A percentile compares a stretch with the other conserved stretches of the same genome.
Conservation (phyloP, 2,329 filamentous ascomycete genomes). For the Monosporascus sp. region DNA sequence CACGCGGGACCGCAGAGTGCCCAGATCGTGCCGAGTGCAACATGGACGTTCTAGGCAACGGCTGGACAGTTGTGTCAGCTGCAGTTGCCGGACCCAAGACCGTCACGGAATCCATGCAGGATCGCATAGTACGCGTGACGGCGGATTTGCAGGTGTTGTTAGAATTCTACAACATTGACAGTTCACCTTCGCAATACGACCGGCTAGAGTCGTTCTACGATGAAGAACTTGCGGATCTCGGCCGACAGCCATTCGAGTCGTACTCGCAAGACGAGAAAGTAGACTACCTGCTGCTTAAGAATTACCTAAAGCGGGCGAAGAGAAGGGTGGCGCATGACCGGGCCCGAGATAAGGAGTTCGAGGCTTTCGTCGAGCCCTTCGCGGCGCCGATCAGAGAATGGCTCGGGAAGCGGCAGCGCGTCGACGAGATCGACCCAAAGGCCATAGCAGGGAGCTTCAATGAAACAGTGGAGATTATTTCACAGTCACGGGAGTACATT, state of each 20-base stretch:
- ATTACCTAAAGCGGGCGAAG: slow-evolving; percentile 33
- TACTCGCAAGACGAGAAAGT: slow-evolving; percentile 39
- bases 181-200: slow-evolving; percentile 34
- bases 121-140: slow-evolving; percentile 37
- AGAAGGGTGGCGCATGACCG: slow-evolving; percentile 35
- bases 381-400: slow-evolving; percentile 34
- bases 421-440: slow-evolving; percentile 37
- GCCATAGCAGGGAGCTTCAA: slow-evolving; percentile 37
- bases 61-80: background rate
- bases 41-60: background rate
- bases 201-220: slow-evolving; percentile 36
- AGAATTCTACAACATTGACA: slow-evolving; percentile 42
- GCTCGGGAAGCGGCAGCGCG: slow-evolving; percentile 42
- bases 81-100: background rate
- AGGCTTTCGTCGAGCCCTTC: slow-evolving; percentile 38
- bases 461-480: slow-evolving; percentile 27
- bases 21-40: background rate
- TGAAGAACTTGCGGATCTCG: slow-evolving; percentile 34
- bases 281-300: slow-evolving; percentile 45
- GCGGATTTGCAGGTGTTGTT: slow-evolving; percentile 42
- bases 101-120: slow-evolving; percentile 18
- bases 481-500: slow-evolving; percentile 28
- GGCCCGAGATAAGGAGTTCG: slow-evolving; percentile 29
- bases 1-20: background rate
- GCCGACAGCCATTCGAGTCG: slow-evolving; percentile 26